Evolutionary conservation across 1,284 basidiomycete species (phyloP), one percentile per base, ranked within the genome.

Genomic region (Wallemia hederae): DNA sequence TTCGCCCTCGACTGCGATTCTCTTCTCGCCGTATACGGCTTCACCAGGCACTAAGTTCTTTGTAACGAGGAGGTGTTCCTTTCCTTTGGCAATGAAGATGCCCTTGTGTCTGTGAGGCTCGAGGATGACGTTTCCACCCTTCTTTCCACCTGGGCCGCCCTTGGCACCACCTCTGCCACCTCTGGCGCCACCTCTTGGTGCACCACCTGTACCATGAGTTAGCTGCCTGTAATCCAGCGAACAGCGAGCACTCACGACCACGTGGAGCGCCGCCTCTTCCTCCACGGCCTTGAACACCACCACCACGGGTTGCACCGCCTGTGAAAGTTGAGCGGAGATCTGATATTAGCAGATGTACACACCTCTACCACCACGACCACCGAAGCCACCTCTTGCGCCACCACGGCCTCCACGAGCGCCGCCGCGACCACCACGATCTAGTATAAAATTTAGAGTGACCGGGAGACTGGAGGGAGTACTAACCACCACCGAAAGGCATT

Each of bases 21-120:
- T 68, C 70, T 99, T 99, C 74, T 99, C 92, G 66, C 92, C 94
- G 72, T 99, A 98, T 25, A 99, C 94, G 22, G 85, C 85, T 70
- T 98, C 92, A 62, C 92, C 94, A 14, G 94, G 92, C 59, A 86
- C 89, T 66, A 99, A 78, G 74, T 97, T 98, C 74, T 90, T 90
- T 60, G 92, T 98, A 71, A 99, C 92, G 64, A 99, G 76, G 72
- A 98, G 79, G 68, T 89, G 85, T 70, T 99, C 94, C 75, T 99
- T 62, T 68, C 83, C 85, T 72, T 89, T 89, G 62, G 87, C 88
- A 67, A 91, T 83, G 75, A 90, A 91, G 65, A 99, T 80, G 64
- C 92, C 94, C 22, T 81, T 73, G 73, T 99, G 92, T 69, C 84
- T 79, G 76, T 99, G 92, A 1, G 92, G 90, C 72, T 98, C 92